Evolutionary conservation across 2,329 filamentous ascomycete genomes (phyloP).

Genomic region (Fonsecaea nubica): DNA sequence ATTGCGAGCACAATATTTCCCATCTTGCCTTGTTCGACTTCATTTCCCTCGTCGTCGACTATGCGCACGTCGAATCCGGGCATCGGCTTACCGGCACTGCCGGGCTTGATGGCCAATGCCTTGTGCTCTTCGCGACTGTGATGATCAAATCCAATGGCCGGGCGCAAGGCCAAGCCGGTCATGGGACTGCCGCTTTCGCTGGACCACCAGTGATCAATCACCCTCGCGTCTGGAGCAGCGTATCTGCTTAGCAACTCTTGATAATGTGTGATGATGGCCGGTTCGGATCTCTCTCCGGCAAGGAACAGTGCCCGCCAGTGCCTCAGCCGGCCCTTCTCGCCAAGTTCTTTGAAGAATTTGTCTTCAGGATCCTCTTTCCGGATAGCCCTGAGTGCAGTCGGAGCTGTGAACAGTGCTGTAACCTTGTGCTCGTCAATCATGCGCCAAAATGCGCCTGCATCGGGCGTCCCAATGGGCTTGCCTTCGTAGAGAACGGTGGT

Average conservation of each 20-base stretch:
- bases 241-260: slow-evolving; percentile 73
- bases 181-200: slow-evolving; percentile 74
- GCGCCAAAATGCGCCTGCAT: slow-evolving; percentile 87
- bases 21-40: slow-evolving; percentile 75
- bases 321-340: slow-evolving; percentile 72
- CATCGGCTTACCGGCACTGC: slow-evolving; percentile 88
- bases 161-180: slow-evolving; percentile 68
- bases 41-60: slow-evolving; percentile 79
- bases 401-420: slow-evolving; percentile 83
- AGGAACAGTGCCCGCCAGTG: slow-evolving; percentile 78
- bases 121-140: slow-evolving; percentile 42
- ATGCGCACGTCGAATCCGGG: slow-evolving; percentile 87
- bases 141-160: slow-evolving; percentile 62
- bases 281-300: slow-evolving; percentile 88
- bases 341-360: slow-evolving; percentile 66
- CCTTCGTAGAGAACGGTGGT: slow-evolving; percentile 90
- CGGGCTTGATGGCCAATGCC: slow-evolving; percentile 73
- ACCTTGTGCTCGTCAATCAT: slow-evolving; percentile 82
- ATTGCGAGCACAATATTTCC: slow-evolving; percentile 88
- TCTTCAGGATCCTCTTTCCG: slow-evolving; percentile 83
- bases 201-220: slow-evolving; percentile 78
- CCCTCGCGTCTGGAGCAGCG: slow-evolving; percentile 66
- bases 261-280: slow-evolving; percentile 81
- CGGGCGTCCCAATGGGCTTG: slow-evolving; percentile 89
- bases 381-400: slow-evolving; percentile 85